Base-by-base conservation (phyloP, 208 protist species). In the Trypanosoma avium region DNA sequence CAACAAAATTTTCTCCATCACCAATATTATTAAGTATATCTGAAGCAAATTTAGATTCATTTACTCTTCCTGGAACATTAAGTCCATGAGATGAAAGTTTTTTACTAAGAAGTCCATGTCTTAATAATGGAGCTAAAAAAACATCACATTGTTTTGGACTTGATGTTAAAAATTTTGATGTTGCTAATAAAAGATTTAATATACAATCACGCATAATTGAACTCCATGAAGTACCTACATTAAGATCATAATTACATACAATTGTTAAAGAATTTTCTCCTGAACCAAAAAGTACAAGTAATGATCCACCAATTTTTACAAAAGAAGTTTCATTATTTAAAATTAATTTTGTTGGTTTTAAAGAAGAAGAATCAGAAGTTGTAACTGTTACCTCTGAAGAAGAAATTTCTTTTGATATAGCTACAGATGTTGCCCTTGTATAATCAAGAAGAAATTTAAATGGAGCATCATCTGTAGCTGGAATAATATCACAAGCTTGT, bases 401-500 rank as follows among this genome's bases (percentile, higher is more conserved):
- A 4, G 70, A 75, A 17, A 58, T 55, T 55, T 88, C 75, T 66
- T 85, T 89, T 17, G 72, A 50, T 15, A 95, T 67, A 0, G 68
- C 60, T 13, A 93, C 80, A 24, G 58, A 80, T 26, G 64, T 77
- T 4, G 89, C 89, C 21, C 70, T 70, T 43, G 53, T 70, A 63
- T 85, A 87, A 70, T 95, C 86, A 24, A 88, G 60, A 29, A 65
- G 30, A 29, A 90, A 71, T 27, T 81, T 80, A 81, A 85, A 95
- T 8, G 66, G 55, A 6, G 48, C 36, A 6, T 70, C 70, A 48
- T 64, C 61, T 21, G 68, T 24, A 15, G 70, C 48, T 1, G 84
- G 77, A 42, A 81, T 81, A 22, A 94, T 80, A 70, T 92, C 83
- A 57, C 83, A 92, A n/a, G 81, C 78, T 72, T 94, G 77, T 32